A percentile compares a stretch with the other conserved stretches of the same genome.
Evolutionary conservation across 495 filamentous ascomycete genomes (phyloP).

Genomic region (Hypoxylon subgilvum): DNA sequence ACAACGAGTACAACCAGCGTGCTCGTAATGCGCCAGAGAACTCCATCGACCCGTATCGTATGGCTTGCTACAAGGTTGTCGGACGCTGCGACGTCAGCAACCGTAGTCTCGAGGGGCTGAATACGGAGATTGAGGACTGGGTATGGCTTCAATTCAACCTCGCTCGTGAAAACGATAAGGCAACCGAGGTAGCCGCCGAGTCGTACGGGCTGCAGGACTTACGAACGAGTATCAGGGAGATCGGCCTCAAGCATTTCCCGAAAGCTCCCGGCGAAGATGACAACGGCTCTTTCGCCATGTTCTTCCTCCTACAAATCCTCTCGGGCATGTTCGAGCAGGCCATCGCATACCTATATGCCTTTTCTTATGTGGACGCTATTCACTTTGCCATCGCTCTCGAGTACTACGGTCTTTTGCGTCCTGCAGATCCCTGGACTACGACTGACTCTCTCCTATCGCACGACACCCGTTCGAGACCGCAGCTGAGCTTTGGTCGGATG

Average conservation of each 20-base stretch:
- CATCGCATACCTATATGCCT: constrained; percentile 84
- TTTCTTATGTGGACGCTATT: constrained; percentile 87
- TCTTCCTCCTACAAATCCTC: constrained; percentile 88
- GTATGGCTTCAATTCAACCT: constrained; percentile 96
- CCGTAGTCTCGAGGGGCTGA: constrained; percentile 79
- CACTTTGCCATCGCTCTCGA: constrained; percentile 90
- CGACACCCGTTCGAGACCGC: constrained; percentile 74
- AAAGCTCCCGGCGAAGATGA: constrained; percentile 69
- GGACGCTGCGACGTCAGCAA: constrained; percentile 88
- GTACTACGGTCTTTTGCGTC: constrained; percentile 90
- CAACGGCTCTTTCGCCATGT: constrained; percentile 81
- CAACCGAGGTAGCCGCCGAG: constrained; percentile 83
- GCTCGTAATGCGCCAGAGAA: constrained; percentile 82
- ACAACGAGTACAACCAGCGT: constrained; percentile 85
- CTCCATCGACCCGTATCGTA: constrained; percentile 89
- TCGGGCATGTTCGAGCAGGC: constrained; percentile 96
- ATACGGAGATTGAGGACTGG: constrained; percentile 88
- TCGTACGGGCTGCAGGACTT: constrained; percentile 87
- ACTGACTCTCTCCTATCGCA: constrained; percentile 74
- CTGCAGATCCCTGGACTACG: constrained; percentile 72
- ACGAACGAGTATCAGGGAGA: constrained; percentile 80
- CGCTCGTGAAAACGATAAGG: constrained; percentile 82
- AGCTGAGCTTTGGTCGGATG: constrained; percentile 93
- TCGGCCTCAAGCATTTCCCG: constrained; percentile 86
- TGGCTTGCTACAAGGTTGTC: constrained; percentile 97